These are phyloP conservation scores for Dactylella cylindrospora DNA, from an alignment of 2,329 filamentous ascomycete species.

Conservation along the genomic window DNA sequence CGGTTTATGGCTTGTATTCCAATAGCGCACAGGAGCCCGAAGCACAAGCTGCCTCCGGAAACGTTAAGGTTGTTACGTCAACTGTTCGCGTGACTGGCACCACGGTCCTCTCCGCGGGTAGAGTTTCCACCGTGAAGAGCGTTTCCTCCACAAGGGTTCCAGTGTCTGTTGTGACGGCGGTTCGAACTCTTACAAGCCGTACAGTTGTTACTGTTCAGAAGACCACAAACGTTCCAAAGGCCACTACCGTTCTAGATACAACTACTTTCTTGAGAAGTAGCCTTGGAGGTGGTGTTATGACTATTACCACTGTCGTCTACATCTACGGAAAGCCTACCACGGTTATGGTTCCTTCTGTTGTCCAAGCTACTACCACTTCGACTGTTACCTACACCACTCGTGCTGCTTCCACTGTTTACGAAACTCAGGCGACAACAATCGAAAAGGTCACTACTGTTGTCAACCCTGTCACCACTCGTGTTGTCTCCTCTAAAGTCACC, in stretches of 20 bases:
- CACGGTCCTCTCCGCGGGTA: background rate
- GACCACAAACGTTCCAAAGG: background rate
- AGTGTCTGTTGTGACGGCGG: background rate
- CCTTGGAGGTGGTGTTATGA: background rate
- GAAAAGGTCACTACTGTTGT: background rate
- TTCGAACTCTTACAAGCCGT: background rate
- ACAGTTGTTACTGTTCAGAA: background rate
- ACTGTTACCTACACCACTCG: background rate
- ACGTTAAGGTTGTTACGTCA: background rate
- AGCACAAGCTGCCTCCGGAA: background rate
- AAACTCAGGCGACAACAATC: background rate
- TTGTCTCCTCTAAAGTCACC: background rate
- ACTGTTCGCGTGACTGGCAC: slow-evolving; percentile 7
- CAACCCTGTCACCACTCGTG: background rate
- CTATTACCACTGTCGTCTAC: background rate
- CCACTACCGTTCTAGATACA: background rate
- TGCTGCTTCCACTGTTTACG: background rate
- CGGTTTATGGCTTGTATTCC: slow-evolving; percentile 34
- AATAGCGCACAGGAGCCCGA: slow-evolving; percentile 13
- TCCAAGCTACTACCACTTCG: slow-evolving; percentile 3
- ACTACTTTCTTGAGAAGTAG: background rate
- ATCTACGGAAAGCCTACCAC: background rate
- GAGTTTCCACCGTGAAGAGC: background rate
- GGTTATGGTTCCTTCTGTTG: background rate
- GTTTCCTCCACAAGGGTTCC: background rate